phyloP scores from a whole-genome alignment of 2,329 filamentous ascomycete genomes.

The Emydomyces testavorans region DNA sequence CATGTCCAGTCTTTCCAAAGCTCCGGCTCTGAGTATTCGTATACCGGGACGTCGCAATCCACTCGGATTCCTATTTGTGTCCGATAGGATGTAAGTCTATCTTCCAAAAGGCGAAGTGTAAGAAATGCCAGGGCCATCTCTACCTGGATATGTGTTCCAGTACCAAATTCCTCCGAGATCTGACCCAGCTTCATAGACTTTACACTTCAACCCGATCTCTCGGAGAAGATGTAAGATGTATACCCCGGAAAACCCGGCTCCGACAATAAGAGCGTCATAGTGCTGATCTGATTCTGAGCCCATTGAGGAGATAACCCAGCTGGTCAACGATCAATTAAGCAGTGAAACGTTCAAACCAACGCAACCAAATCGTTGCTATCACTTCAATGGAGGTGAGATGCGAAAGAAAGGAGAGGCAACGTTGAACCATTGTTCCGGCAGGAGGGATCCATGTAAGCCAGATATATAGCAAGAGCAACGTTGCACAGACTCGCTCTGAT shows the following conservation, averaged over 20 bases:
- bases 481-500: not conserved
- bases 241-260: slow-evolving; percentile 32
- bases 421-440: not conserved
- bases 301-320: not conserved
- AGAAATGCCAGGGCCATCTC: not conserved
- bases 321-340: not conserved
- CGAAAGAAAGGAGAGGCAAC: not conserved
- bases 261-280: slow-evolving; percentile 23
- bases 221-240: slow-evolving; percentile 44
- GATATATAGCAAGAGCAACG: not conserved
- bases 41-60: slow-evolving; percentile 45
- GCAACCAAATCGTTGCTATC: not conserved
- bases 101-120: not conserved
- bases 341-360: not conserved
- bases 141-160: slow-evolving; percentile 47
- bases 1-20: slow-evolving; percentile 39
- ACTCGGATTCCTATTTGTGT: slow-evolving; percentile 36
- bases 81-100: not conserved
- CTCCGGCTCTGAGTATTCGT: slow-evolving; percentile 44
- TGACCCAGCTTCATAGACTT: slow-evolving; percentile 44
- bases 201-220: slow-evolving; percentile 39
- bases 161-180: slow-evolving; percentile 45
- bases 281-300: not conserved
- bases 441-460: not conserved
- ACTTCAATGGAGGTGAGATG: not conserved